Conservation (phyloP, 2,329 filamentous ascomycete genomes). For the Aspergillus quadrilineatus region DNA sequence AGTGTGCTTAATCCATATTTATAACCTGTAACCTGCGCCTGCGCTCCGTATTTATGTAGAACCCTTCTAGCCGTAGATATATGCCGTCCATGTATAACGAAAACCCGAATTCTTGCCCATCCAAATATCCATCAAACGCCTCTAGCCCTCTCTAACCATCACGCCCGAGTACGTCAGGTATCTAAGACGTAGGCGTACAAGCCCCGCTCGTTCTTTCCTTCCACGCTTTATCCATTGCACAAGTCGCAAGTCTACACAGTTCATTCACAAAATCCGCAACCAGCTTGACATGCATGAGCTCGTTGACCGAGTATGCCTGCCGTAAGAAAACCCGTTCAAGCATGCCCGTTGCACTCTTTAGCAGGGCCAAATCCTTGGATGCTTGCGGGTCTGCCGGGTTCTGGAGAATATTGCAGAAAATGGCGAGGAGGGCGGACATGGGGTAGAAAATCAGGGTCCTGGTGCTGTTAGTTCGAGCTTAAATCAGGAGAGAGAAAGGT, state of each 20-base stretch:
- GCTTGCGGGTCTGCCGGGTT: slow-evolving; percentile 49
- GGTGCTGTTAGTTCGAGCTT: not conserved
- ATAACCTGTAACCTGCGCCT: no score
- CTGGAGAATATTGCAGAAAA: slow-evolving; percentile 57
- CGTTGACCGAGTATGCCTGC: slow-evolving; percentile 32
- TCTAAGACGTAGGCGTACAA: not conserved
- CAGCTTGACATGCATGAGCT: slow-evolving; percentile 43
- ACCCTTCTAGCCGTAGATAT: no score
- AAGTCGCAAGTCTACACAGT: slow-evolving; percentile 44
- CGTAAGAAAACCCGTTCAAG: slow-evolving; percentile 40
- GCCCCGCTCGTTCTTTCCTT: slow-evolving; percentile 24
- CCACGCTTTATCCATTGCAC: slow-evolving; percentile 45
- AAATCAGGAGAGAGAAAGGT: not conserved
- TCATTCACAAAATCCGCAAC: slow-evolving; percentile 49
- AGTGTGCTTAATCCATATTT: no score
- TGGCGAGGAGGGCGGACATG: slow-evolving; percentile 53
- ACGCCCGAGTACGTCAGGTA: not conserved
- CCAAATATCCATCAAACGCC: not conserved
- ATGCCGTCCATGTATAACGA: no score
- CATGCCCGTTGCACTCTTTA: slow-evolving; percentile 46
- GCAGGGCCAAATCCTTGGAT: slow-evolving; percentile 48
- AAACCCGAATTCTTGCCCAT: no score
- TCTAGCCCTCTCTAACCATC: not conserved
- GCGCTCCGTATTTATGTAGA: no score
- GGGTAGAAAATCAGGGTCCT: slow-evolving; percentile 61